phyloP scores from a whole-genome alignment of 345 rosid species.

The Geranium brycei region DNA sequence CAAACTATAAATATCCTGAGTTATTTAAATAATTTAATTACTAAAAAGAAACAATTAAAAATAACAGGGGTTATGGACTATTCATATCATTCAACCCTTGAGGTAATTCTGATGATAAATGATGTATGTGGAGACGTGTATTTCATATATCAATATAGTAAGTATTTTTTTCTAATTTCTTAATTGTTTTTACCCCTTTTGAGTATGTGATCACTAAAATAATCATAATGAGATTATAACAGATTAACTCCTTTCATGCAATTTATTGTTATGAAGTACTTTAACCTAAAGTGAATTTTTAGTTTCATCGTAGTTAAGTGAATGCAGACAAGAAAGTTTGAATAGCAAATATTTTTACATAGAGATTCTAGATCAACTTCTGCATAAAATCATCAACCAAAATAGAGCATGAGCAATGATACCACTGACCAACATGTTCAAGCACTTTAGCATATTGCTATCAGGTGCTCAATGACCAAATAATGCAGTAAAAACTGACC shows the following conservation, averaged over 20 bases:
- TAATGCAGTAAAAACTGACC: too few relatives aligned
- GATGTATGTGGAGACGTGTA: background rate
- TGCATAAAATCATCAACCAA: background rate
- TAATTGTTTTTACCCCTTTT: background rate
- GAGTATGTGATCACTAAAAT: background rate
- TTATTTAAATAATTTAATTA: too few relatives aligned
- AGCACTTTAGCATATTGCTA: background rate
- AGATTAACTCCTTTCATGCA: background rate
- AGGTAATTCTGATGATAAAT: background rate
- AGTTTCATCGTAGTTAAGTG: background rate
- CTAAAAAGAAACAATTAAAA: too few relatives aligned
- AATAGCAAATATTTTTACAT: background rate
- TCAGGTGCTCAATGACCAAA: too few relatives aligned
- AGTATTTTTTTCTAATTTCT: background rate
- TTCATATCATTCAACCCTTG: background rate
- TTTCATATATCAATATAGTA: too few relatives aligned
- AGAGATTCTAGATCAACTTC: background rate
- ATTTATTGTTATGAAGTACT: background rate
- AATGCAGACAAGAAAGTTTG: background rate
- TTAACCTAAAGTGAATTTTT: too few relatives aligned
- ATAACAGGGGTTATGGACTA: background rate
- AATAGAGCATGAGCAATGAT: background rate
- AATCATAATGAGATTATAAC: background rate
- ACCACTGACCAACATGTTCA: background rate
- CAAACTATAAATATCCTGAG: background rate